A percentile compares a stretch with the other conserved stretches of the same genome.
Evolutionary conservation across 805 yeast species (phyloP).

Genomic region (Ogataea siamensis): DNA sequence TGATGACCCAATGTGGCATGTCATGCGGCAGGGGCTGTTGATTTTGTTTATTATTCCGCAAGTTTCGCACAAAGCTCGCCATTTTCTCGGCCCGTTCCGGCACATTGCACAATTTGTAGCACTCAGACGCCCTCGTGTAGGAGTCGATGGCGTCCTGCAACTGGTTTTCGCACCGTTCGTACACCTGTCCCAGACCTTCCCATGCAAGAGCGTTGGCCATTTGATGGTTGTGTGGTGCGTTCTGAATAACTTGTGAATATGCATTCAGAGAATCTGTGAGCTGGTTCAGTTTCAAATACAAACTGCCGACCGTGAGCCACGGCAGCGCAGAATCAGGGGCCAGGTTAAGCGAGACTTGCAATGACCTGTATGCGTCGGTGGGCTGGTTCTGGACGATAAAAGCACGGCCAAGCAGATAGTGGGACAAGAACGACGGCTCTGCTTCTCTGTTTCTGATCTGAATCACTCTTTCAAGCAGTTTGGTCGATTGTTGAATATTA

Average conservation of each 20-base stretch:
- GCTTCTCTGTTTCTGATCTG: constrained; percentile 21
- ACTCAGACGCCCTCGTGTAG: constrained; percentile 48
- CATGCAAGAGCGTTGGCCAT: constrained; percentile 54
- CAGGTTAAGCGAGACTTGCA: constrained; percentile 52
- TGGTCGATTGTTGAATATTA: constrained; percentile 38
- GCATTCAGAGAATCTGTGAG: constrained; percentile 66
- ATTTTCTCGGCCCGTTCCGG: constrained; percentile 39
- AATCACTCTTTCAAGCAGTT: constrained; percentile 36
- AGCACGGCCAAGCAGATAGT: constrained; percentile 55
- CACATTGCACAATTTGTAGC: constrained; percentile 49
- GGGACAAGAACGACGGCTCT: constrained; percentile 54
- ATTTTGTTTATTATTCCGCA: constrained; percentile 18
- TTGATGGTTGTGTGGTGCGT: constrained; percentile 23
- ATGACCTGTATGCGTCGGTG: constrained; percentile 51
- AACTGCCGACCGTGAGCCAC: constrained; percentile 65
- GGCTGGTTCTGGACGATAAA: constrained; percentile 46
- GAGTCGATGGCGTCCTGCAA: constrained; percentile 60
- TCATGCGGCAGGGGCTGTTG: neutral
- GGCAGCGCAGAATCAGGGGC: constrained; percentile 56
- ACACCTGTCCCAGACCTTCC: constrained; percentile 63
- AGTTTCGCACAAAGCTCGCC: constrained; percentile 43
- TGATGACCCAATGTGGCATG: constrained; percentile 3
- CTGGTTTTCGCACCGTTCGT: constrained; percentile 63
- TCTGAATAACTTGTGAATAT: constrained; percentile 59
- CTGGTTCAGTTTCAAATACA: constrained; percentile 58